Conservation (phyloP, 345 rosid genomes). For the Viola odorata region DNA sequence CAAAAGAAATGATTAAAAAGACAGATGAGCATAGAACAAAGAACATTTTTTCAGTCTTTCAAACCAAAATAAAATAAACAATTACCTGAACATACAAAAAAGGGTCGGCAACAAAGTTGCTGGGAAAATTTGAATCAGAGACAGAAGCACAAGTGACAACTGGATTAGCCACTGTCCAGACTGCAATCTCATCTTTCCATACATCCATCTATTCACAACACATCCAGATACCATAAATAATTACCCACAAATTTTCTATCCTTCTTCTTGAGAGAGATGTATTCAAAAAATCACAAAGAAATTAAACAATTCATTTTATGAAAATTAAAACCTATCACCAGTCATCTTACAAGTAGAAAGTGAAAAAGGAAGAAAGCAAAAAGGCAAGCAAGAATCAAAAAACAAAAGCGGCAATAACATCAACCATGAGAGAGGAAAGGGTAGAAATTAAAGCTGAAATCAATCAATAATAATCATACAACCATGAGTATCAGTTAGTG, state of each 20-base stretch:
- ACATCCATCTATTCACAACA: slow-evolving; percentile 45
- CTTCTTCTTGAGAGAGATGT: too few relatives aligned
- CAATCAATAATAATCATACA: not conserved
- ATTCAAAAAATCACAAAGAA: not conserved
- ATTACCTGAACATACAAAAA: slow-evolving; percentile 77
- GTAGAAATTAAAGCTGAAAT: not conserved
- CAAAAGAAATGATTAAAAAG: not conserved
- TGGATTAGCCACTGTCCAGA: slow-evolving; percentile 98
- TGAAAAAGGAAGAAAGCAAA: not conserved
- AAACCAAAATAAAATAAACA: not conserved
- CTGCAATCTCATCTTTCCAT: slow-evolving; percentile 68
- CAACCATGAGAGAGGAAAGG: not conserved
- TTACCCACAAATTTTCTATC: too few relatives aligned
- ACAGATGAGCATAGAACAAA: not conserved
- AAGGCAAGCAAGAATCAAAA: not conserved
- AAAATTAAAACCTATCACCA: not conserved
- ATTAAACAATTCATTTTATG: not conserved
- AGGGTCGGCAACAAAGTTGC: slow-evolving; percentile 95
- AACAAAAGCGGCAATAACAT: too few relatives aligned
- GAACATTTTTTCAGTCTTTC: not conserved
- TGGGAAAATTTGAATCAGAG: slow-evolving; percentile 67
- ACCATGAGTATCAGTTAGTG: not conserved
- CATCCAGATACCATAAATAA: slow-evolving; percentile 1
- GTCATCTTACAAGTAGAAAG: too few relatives aligned
- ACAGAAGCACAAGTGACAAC: slow-evolving; percentile 80